Conservation (phyloP, 2,329 filamentous ascomycete species). For the Aschersonia sp. region DNA sequence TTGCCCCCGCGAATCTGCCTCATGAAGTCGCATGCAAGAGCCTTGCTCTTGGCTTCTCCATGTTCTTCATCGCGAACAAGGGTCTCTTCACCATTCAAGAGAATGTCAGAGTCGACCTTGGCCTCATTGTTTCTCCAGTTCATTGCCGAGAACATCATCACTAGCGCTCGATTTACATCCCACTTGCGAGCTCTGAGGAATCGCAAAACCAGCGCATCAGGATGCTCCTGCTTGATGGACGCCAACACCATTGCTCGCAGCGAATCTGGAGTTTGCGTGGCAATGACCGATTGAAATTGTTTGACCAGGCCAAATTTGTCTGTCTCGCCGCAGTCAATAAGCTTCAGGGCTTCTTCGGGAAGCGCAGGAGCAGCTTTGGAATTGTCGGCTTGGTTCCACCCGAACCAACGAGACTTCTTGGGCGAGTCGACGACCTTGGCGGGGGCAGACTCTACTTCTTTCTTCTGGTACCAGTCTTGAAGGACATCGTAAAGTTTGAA, state of each 20-base stretch:
- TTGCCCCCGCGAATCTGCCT: slow-evolving; percentile 22
- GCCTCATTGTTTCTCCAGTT: slow-evolving; percentile 20
- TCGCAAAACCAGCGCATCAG: slow-evolving; percentile 22
- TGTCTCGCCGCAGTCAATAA: slow-evolving; percentile 2
- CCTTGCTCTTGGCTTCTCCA: slow-evolving; percentile 3
- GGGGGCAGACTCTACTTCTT: neutral
- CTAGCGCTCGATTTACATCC: slow-evolving; percentile 21
- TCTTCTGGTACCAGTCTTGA: slow-evolving; percentile 2
- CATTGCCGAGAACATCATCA: slow-evolving; percentile 22
- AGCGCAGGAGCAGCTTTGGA: neutral
- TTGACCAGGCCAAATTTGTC: slow-evolving; percentile 4
- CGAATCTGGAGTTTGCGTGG: slow-evolving; percentile 1
- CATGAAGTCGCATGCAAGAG: slow-evolving; percentile 13
- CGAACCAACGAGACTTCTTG: slow-evolving; percentile 5
- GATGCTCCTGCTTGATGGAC: slow-evolving; percentile 14
- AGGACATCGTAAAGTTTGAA: slow-evolving; percentile 8
- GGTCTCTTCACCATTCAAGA: slow-evolving; percentile 18
- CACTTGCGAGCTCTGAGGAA: slow-evolving; percentile 26
- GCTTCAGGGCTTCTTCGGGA: slow-evolving; percentile 3
- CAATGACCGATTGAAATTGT: slow-evolving; percentile 3
- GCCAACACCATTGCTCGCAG: slow-evolving; percentile 8
- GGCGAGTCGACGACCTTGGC: slow-evolving; percentile 1
- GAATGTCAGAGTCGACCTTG: slow-evolving; percentile 16
- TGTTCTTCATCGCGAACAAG: slow-evolving; percentile 14
- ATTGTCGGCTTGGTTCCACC: slow-evolving; percentile 1